Conservation (phyloP, 2,329 filamentous ascomycete species). For the Aspergillus pseudoviridinutans region DNA sequence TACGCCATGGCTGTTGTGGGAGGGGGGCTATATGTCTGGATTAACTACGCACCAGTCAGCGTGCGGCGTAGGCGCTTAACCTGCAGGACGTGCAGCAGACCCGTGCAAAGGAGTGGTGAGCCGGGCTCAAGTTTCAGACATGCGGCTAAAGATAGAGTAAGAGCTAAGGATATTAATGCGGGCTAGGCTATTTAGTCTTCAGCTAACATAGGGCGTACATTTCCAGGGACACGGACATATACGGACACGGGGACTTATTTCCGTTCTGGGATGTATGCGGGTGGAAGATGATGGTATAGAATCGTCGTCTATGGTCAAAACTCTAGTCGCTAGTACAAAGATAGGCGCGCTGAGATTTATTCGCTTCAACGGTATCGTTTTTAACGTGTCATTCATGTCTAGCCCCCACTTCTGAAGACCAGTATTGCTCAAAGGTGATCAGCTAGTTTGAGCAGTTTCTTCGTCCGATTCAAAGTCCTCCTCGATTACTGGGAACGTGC, state of each 20-base stretch:
- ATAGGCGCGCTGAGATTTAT: background rate
- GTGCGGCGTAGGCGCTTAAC: background rate
- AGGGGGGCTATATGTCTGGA: background rate
- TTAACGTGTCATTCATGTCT: background rate
- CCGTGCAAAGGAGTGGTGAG: background rate
- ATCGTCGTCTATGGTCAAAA: background rate
- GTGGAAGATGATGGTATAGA: background rate
- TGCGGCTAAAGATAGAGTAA: background rate
- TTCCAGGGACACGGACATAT: background rate
- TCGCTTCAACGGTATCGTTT: background rate
- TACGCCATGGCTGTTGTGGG: background rate
- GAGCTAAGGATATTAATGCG: background rate
- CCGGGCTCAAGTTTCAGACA: background rate
- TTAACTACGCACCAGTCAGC: background rate
- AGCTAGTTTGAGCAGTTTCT: constrained; percentile 17
- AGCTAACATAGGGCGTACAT: background rate
- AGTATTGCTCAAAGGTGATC: background rate
- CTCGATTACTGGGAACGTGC: constrained; percentile 83
- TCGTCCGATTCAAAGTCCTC: constrained; percentile 66
- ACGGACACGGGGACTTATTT: background rate
- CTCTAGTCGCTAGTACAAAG: background rate
- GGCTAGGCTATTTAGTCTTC: background rate
- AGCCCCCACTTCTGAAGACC: background rate
- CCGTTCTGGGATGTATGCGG: background rate
- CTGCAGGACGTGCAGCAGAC: background rate